Evolutionary conservation across 805 yeast genomes (phyloP).

Genomic region (Pichia cephalocereana): DNA sequence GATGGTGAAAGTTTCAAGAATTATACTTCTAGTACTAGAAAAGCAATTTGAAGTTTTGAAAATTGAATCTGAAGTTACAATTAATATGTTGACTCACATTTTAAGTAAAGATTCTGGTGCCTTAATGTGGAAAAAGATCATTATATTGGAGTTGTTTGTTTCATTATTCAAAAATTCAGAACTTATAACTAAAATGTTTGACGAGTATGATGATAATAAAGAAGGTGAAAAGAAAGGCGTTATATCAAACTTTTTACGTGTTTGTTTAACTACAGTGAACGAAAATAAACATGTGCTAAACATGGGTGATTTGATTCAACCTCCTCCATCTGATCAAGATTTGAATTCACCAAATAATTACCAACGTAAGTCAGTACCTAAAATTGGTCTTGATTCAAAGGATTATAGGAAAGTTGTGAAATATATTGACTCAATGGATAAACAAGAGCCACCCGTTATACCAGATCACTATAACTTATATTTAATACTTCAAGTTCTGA

Average conservation of each 20-base stretch:
- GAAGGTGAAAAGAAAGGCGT: constrained; percentile 50
- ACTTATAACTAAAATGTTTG: constrained; percentile 43
- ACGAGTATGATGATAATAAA: constrained; percentile 48
- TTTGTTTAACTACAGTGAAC: constrained; percentile 29
- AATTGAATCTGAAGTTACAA: constrained; percentile 72
- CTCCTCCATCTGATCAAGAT: constrained; percentile 11
- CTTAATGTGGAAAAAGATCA: constrained; percentile 63
- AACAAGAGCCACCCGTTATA: constrained; percentile 61
- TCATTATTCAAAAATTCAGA: constrained; percentile 49
- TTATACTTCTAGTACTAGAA: constrained; percentile 52
- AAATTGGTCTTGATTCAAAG: background rate
- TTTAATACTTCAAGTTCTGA: constrained; percentile 46
- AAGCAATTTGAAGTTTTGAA: constrained; percentile 55
- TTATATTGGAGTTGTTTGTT: constrained; percentile 66
- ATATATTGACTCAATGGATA: constrained; percentile 72
- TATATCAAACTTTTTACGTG: constrained; percentile 42
- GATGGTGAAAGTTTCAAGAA: constrained; percentile 66
- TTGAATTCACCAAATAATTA: background rate
- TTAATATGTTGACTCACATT: constrained; percentile 67
- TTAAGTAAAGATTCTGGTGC: constrained; percentile 46
- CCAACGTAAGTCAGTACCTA: background rate
- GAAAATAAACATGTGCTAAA: constrained; percentile 28
- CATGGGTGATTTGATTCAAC: constrained; percentile 27
- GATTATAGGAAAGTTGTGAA: constrained; percentile 25
- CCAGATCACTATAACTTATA: constrained; percentile 55